phyloP scores from a whole-genome alignment of 176 grass and related monocot genomes.

The Lolium multiflorum region DNA sequence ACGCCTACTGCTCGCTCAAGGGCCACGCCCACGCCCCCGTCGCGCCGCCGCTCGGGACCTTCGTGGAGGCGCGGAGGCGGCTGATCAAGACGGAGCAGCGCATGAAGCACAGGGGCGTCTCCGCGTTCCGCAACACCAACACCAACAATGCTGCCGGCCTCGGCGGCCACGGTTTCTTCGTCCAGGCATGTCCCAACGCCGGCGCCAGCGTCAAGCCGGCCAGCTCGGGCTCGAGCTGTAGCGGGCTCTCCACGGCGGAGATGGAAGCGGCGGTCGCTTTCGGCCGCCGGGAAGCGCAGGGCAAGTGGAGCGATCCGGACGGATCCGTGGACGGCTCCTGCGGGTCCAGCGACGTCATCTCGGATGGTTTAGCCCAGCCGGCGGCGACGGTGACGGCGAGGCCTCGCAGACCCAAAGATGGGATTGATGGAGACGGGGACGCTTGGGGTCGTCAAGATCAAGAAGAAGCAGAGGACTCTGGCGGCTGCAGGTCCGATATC shows the following conservation, averaged over 20 bases:
- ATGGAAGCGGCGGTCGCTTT: too few relatives aligned
- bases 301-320: slow-evolving; percentile 21
- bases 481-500: slow-evolving; percentile 47
- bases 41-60: slow-evolving; percentile 61
- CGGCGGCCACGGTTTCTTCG: slow-evolving; percentile 48
- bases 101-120: slow-evolving; percentile 77
- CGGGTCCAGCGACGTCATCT: slow-evolving; percentile 57
- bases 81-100: slow-evolving; percentile 82
- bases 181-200: slow-evolving; percentile 51
- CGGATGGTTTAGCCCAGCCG: slow-evolving; percentile 25
- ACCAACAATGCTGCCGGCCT: background rate
- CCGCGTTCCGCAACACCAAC: slow-evolving; percentile 50
- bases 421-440: background rate
- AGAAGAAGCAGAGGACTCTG: slow-evolving; percentile 31
- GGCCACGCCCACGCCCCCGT: slow-evolving; percentile 53
- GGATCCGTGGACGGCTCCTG: slow-evolving; percentile 59
- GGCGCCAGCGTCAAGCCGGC: background rate
- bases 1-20: slow-evolving; percentile 86
- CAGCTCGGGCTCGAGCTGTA: slow-evolving; percentile 30
- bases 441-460: background rate
- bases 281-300: too few relatives aligned
- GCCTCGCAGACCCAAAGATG: background rate
- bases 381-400: background rate
- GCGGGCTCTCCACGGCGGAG: slow-evolving; percentile 65
- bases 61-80: slow-evolving; percentile 66